These are phyloP conservation scores for Fragaria vesca DNA, from an alignment of 306 rosid species.

Conservation along the genomic window DNA sequence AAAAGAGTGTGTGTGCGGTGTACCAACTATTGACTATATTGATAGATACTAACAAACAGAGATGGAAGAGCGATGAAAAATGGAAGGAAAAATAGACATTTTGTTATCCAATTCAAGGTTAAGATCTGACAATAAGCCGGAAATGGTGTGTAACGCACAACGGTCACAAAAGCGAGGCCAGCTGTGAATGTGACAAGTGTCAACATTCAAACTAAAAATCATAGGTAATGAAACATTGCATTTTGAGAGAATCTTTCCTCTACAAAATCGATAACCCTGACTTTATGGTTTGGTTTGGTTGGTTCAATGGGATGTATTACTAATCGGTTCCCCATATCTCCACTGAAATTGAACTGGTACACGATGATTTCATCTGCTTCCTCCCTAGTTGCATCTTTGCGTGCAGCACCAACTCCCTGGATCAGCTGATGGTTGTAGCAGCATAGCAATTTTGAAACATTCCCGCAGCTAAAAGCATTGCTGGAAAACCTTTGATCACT, in stretches of 20 bases:
- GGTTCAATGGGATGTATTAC: not conserved
- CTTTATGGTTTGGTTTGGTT: not conserved
- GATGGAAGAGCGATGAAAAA: not conserved
- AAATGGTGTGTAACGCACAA: not conserved
- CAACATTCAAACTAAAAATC: not conserved
- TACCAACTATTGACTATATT: not conserved
- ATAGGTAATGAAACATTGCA: not conserved
- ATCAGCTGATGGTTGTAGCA: not conserved
- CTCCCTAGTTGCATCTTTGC: not conserved
- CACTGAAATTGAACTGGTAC: not conserved
- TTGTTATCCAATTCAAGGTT: not conserved
- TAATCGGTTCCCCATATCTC: not conserved
- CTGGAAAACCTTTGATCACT: not conserved
- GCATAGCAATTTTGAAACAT: not conserved
- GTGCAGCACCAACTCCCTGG: not conserved
- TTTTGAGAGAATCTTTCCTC: not conserved
- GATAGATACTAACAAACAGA: not conserved
- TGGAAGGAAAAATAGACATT: not conserved
- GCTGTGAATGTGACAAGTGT: not conserved
- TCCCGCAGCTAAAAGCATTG: not conserved
- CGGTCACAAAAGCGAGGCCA: constrained; percentile 1
- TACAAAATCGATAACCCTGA: not conserved
- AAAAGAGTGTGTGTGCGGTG: not conserved
- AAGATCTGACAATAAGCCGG: not conserved
- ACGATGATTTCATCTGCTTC: not conserved